A percentile compares a stretch with the other conserved stretches of the same genome.
phyloP scores from a whole-genome alignment of 1,139 yeast genomes.

The Geotrichum aggregatum region DNA sequence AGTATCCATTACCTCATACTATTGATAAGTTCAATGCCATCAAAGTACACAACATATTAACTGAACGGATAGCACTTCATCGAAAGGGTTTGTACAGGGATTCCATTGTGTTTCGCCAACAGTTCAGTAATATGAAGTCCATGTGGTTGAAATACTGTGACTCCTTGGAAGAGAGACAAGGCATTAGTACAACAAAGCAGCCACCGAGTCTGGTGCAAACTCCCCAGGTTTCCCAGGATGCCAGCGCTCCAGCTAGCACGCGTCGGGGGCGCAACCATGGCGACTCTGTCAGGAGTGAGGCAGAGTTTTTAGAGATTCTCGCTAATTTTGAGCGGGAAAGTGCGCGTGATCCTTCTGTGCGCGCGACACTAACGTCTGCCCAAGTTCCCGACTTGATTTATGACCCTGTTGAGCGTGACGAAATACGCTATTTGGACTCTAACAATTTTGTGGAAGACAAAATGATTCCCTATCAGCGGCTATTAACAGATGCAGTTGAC shows the following conservation, averaged over 20 bases:
- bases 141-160: slow-evolving; percentile 49
- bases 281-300: slow-evolving; percentile 81
- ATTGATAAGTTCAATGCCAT: slow-evolving; percentile 46
- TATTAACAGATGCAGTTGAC: slow-evolving; percentile 63
- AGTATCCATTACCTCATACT: slow-evolving; percentile 50
- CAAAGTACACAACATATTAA: slow-evolving; percentile 41
- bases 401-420: slow-evolving; percentile 55
- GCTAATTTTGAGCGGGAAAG: slow-evolving; percentile 68
- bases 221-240: slow-evolving; percentile 20
- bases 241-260: slow-evolving; percentile 1
- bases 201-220: neutral
- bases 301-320: slow-evolving; percentile 78
- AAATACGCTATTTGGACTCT: slow-evolving; percentile 54
- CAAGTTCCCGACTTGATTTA: slow-evolving; percentile 71
- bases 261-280: slow-evolving; percentile 43
- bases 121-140: slow-evolving; percentile 44
- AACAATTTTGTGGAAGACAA: slow-evolving; percentile 71
- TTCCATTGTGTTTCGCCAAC: slow-evolving; percentile 45
- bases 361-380: slow-evolving; percentile 81
- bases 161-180: slow-evolving; percentile 49
- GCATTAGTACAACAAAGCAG: neutral
- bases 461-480: slow-evolving; percentile 48
- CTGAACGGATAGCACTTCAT: slow-evolving; percentile 36
- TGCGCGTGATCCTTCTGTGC: slow-evolving; percentile 76
- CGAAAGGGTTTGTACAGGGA: slow-evolving; percentile 38